Conservation (phyloP, 257 asterid genomes). For the Scutellaria baicalensis region DNA sequence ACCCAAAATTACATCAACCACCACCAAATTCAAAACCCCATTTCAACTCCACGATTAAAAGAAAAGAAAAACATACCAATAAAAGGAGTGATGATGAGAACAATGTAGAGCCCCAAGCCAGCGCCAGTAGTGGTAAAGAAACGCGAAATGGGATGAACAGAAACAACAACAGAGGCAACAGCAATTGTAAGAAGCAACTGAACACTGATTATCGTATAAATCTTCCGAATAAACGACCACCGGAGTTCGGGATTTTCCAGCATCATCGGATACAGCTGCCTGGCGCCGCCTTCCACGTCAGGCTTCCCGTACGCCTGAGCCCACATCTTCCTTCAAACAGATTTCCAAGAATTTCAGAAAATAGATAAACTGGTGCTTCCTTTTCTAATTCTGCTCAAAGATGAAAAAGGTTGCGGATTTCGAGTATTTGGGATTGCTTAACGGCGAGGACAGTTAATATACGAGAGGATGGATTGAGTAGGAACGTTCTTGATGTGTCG, state of each 20-base stretch:
- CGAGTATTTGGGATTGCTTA: conserved; percentile 4
- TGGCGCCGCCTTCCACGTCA: conserved; percentile 51
- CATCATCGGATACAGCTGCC: conserved; percentile 60
- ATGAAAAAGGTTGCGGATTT: not conserved
- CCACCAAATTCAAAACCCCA: not conserved
- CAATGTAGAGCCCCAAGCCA: conserved; percentile 56
- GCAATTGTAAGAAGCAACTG: conserved; percentile 67
- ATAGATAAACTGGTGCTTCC: too few species aligned
- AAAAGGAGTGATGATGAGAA: conserved; percentile 50
- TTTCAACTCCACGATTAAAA: not conserved
- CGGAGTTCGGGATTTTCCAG: conserved; percentile 61
- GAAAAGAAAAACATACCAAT: conserved; percentile 32
- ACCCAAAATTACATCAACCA: not conserved
- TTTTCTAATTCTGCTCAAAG: not conserved
- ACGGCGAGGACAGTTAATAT: conserved; percentile 1
- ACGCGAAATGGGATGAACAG: conserved; percentile 36
- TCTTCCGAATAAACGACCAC: conserved; percentile 77
- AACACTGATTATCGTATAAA: conserved; percentile 45
- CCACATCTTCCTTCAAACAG: conserved; percentile 30
- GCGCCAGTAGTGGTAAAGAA: conserved; percentile 49
- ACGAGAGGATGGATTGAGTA: not conserved
- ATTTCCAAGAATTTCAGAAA: not conserved
- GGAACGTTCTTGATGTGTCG: conserved; percentile 25
- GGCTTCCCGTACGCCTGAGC: conserved; percentile 27
- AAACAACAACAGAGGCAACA: conserved; percentile 49